Percentiles rank a stretch among this genome's conserved stretches.
Evolutionary conservation across 2,329 filamentous ascomycete species (phyloP).

Genomic region (Ceratocystis variospora): DNA sequence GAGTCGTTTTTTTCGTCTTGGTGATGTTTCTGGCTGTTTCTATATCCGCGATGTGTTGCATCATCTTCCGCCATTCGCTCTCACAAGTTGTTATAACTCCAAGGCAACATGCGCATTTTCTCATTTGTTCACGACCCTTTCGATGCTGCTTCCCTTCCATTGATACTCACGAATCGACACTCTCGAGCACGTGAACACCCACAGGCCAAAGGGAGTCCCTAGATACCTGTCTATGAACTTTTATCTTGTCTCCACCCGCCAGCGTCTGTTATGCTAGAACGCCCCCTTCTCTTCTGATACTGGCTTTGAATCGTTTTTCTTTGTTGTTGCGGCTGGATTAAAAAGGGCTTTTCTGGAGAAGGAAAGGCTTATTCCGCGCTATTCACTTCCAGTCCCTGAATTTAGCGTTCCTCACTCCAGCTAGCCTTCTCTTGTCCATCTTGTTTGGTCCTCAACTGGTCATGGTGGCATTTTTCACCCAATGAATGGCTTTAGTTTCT

Average conservation of each 20-base stretch:
- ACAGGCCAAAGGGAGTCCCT: not conserved
- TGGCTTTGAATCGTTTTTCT: not conserved
- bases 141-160: not conserved
- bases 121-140: not conserved
- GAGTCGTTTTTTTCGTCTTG: not conserved
- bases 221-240: not conserved
- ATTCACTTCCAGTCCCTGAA: not conserved
- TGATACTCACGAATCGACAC: not conserved
- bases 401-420: not conserved
- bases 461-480: not conserved
- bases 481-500: not conserved
- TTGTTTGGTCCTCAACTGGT: not conserved
- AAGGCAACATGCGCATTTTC: not conserved
- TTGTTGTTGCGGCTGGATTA: not conserved
- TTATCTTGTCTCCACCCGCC: not conserved
- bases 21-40: constrained; percentile 5
- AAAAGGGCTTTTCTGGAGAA: not conserved
- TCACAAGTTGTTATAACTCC: not conserved
- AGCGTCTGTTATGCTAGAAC: not conserved
- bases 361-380: not conserved
- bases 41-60: not conserved
- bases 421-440: not conserved
- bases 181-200: not conserved
- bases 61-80: not conserved
- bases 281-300: not conserved